Base-by-base conservation (phyloP, 495 filamentous ascomycete genomes). In the Penicillium fimorum region DNA sequence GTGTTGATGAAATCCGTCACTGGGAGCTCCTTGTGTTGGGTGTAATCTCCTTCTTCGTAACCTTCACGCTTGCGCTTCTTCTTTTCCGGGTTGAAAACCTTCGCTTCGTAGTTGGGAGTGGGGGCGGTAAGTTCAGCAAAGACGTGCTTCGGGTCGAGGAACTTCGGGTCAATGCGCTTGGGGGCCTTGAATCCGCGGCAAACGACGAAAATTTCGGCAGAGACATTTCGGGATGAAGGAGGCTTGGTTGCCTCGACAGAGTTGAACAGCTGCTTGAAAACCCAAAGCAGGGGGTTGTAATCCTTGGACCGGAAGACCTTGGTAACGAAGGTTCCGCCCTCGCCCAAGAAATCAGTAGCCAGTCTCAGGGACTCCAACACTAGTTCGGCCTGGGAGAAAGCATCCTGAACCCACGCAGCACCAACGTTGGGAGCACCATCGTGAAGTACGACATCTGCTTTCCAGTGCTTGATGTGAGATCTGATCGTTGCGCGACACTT, bases 251-350 rank as follows among this genome's bases (percentile, higher is more conserved):
- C 92, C 64, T 97, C 92, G 48, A 98, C 94, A 44, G 92, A 93
- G 27, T 79, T 80, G 77, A 98, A 98, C 3, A 97, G 79, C 70
- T 97, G 95, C 64, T 96, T 96, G 79, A 96, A 95, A 41, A 97
- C 93, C 94, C 94, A 99, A 45, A 97, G 83, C 44, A 99, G 76
- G 45, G 89, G 84, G 69, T 97, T 96, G 80, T 96, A 97, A 70
- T 98, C 92, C 65, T 96, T 96, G n/a, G 90, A 95, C 56, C 94
- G 74, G 79, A 99, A 99, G 27, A 99, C 89, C 68, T 99, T 99
- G 43, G 94, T 99, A 48, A 97, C 91, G 55, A 99, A 99, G 9
- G 85, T 92, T 60, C 94, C 94, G 11, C 92, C 91, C 70, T 93
- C 89, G 6, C 83, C 76, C 57, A 99, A 70, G 64, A 99, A 99